phyloP scores from a whole-genome alignment of 2,329 filamentous ascomycete species.

The Juglanconis sp. region DNA sequence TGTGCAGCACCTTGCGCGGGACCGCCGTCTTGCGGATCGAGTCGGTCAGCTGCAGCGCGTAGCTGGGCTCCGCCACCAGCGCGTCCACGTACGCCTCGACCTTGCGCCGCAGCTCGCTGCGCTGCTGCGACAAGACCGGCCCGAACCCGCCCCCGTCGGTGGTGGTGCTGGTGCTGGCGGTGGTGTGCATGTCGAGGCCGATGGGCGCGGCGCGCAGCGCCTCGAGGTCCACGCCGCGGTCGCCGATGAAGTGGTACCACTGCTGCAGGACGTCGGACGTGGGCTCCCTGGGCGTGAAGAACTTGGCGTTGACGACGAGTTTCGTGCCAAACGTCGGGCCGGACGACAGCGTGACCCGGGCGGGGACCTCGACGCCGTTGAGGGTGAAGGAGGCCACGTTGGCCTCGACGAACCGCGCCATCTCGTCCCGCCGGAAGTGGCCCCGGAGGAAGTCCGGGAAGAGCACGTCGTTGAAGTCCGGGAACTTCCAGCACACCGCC shows the following conservation, averaged over 20 bases:
- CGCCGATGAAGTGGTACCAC: constrained; percentile 42
- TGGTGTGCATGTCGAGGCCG: constrained; percentile 39
- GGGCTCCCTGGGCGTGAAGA: constrained; percentile 48
- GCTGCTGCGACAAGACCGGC: constrained; percentile 24
- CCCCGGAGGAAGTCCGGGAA: constrained; percentile 51
- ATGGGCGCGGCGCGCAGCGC: constrained; percentile 45
- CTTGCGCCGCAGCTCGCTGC: constrained; percentile 44
- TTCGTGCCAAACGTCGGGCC: constrained; percentile 42
- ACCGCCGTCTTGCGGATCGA: constrained; percentile 41
- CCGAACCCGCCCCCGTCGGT: no score
- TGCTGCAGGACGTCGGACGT: constrained; percentile 45
- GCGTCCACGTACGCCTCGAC: constrained; percentile 48
- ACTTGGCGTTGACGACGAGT: constrained; percentile 47
- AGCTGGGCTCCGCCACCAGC: constrained; percentile 45
- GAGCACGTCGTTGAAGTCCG: constrained; percentile 49
- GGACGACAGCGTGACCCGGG: constrained; percentile 46
- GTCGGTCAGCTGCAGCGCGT: constrained; percentile 49
- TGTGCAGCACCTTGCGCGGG: constrained; percentile 43
- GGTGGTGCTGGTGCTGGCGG: constrained; percentile 26
- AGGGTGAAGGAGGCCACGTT: constrained; percentile 45
- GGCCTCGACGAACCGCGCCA: constrained; percentile 45
- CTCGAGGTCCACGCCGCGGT: constrained; percentile 38
- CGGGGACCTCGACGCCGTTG: constrained; percentile 38
- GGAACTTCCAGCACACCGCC: constrained; percentile 58
- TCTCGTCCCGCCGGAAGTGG: constrained; percentile 50